Base-by-base conservation (phyloP, 2,329 filamentous ascomycete species). In the Teratosphaeria pseudoeucalypti region DNA sequence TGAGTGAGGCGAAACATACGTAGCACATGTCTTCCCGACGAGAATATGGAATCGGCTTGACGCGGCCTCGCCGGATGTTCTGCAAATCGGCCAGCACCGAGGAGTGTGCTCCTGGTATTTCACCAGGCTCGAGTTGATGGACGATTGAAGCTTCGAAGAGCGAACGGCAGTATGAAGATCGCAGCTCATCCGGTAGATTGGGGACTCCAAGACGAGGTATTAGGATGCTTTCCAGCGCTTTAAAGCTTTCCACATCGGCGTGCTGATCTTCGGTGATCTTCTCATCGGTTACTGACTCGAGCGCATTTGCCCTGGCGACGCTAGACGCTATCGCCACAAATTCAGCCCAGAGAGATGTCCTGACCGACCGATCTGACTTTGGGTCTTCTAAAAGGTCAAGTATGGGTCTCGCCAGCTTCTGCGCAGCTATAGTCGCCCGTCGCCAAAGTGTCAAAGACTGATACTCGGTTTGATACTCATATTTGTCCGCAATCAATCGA, bases 111-210 rank as follows among this genome's bases (percentile, higher is more conserved):
- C 76, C 64, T 54, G 83, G 78, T 61, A 87, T 67, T 78, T 88
- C 77, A 77, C 79, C 78, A 12, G 80, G 79, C 64, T 90, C 85
- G 0, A 85, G 82, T 0, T 80, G 73, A 71, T 96, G 90, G 56
- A 96, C 85, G 60, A 96, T 84, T 1, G 91, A 96, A 34, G 85
- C 89, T 54, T 81, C 80, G 75, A 97, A 95, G 1, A 99, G 81
- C 27, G 85, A 87, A 64, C 86, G 82, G 0, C 87, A 84, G 68
- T 92, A 96, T 1, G 82, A 76, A 57, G 82, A 82, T 49, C 90
- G 84, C 2, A 86, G 83, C 62, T 78, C 77, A 63, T 92, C 86
- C 0, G 85, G 79, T 6, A 96, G 81, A 2, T 77, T 74, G 6
- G 81, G 71, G 0, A 84, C 82, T 2, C 91, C 88, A 0, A 97